phyloP scores from a whole-genome alignment of 1,284 basidiomycete species.

The Leccinum ponderosum region DNA sequence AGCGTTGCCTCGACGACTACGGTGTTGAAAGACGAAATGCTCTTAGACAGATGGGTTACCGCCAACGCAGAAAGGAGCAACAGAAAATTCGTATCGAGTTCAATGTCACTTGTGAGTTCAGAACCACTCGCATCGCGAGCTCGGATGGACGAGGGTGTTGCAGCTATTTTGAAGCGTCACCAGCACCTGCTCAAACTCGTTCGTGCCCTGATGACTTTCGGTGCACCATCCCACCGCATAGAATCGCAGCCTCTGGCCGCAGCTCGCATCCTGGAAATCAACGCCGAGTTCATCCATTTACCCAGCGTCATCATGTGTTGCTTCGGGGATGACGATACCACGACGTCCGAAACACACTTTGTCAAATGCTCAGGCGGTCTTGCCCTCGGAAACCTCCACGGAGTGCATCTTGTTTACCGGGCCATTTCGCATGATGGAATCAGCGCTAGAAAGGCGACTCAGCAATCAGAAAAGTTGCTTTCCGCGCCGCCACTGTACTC shows the following conservation, averaged over 20 bases:
- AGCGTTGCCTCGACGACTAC: conserved; percentile 51
- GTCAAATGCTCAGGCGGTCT: conserved; percentile 73
- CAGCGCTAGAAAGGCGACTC: conserved; percentile 69
- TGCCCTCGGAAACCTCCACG: conserved; percentile 73
- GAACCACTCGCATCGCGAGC: not conserved
- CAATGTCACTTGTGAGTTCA: conserved; percentile 60
- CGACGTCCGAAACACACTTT: conserved; percentile 81
- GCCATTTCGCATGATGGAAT: conserved; percentile 83
- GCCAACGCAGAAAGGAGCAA: conserved; percentile 59
- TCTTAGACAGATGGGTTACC: conserved; percentile 64
- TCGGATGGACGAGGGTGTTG: not conserved
- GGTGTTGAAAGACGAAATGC: conserved; percentile 59
- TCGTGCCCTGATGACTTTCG: conserved; percentile 65
- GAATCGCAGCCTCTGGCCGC: conserved; percentile 72
- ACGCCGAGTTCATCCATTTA: conserved; percentile 80
- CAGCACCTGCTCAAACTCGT: conserved; percentile 65
- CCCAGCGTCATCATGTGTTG: conserved; percentile 82
- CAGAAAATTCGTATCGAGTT: conserved; percentile 66
- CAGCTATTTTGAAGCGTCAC: conserved; percentile 57
- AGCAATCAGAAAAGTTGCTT: conserved; percentile 47
- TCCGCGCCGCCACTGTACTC: conserved; percentile 60
- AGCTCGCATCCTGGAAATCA: conserved; percentile 79
- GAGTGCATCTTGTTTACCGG: conserved; percentile 76
- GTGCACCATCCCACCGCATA: conserved; percentile 74
- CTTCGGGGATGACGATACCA: conserved; percentile 78